Evolutionary conservation across 2,329 filamentous ascomycete species (phyloP).

Genomic region (Sordariomycetes sp.): DNA sequence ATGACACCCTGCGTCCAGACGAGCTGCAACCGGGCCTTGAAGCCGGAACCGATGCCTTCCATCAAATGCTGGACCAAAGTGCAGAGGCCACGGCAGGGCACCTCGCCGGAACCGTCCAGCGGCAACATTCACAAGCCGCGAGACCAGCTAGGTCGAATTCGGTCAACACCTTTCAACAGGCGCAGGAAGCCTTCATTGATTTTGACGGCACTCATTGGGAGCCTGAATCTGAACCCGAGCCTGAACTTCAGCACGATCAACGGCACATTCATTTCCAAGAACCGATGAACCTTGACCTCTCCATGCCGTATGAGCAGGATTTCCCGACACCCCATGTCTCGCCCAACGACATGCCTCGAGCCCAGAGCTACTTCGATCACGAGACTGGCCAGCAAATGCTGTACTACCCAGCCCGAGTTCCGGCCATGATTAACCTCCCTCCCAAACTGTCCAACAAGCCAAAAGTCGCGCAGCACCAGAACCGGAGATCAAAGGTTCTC

Average conservation of each 20-base stretch:
- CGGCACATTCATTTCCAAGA: not conserved
- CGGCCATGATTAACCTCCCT: constrained; percentile 85
- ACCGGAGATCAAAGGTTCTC: constrained; percentile 65
- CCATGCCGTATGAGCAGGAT: not conserved
- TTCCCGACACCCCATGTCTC: constrained; percentile 15
- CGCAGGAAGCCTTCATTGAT: constrained; percentile 62
- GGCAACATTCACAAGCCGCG: too few species aligned
- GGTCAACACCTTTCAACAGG: constrained; percentile 54
- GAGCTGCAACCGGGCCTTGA: constrained; percentile 23
- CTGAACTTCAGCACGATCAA: constrained; percentile 1
- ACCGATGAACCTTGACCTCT: not conserved
- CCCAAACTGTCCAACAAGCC: constrained; percentile 74
- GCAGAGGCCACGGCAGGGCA: not conserved
- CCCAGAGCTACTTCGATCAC: constrained; percentile 53
- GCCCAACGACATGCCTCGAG: constrained; percentile 21
- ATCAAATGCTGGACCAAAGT: constrained; percentile 23
- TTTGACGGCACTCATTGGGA: constrained; percentile 75
- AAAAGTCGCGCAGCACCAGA: constrained; percentile 53
- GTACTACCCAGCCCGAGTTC: constrained; percentile 91
- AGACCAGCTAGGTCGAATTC: too few species aligned
- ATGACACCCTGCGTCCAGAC: constrained; percentile 25
- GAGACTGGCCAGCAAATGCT: constrained; percentile 73
- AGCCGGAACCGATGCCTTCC: constrained; percentile 20
- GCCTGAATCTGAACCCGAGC: constrained; percentile 29
- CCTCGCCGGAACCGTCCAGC: constrained; percentile 10